A percentile compares a stretch with the other conserved stretches of the same genome.
Conservation (phyloP, 768 basidiomycete genomes). For the Lentinus brumalis region DNA sequence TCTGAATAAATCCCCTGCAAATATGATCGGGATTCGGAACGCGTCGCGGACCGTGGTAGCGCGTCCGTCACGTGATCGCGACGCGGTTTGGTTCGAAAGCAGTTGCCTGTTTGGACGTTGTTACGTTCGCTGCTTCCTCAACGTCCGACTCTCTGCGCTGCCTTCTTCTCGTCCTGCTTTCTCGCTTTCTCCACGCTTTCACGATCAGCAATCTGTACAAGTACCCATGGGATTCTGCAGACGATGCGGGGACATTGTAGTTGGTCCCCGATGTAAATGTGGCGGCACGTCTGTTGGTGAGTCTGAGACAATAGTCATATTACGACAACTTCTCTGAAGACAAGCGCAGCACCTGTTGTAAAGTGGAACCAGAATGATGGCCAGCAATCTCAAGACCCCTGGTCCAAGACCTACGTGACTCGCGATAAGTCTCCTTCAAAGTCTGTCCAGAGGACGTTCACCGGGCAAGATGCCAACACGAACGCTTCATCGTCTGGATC, state of each 20-base stretch:
- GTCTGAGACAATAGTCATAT: slow-evolving; percentile 32
- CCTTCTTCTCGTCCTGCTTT: slow-evolving; percentile 1
- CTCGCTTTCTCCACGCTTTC: slow-evolving; percentile 10
- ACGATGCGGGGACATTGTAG: slow-evolving; percentile 82
- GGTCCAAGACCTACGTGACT: slow-evolving; percentile 79
- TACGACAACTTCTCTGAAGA: not conserved
- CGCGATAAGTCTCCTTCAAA: slow-evolving; percentile 50
- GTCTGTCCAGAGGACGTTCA: slow-evolving; percentile 21
- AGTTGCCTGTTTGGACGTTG: slow-evolving; percentile 14
- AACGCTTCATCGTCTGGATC: slow-evolving; percentile 25
- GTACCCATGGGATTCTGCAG: slow-evolving; percentile 80
- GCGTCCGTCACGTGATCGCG: slow-evolving; percentile 25
- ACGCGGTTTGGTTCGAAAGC: slow-evolving; percentile 12
- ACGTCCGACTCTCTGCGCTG: not conserved
- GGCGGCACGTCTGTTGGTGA: slow-evolving; percentile 79
- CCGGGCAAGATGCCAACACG: slow-evolving; percentile 3
- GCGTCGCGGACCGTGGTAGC: not conserved
- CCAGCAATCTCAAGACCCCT: slow-evolving; percentile 59
- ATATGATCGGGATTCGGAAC: too few species aligned
- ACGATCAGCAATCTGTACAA: slow-evolving; percentile 4
- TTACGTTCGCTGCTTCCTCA: slow-evolving; percentile 9
- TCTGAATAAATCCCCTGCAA: too few species aligned
- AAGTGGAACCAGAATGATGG: slow-evolving; percentile 57
- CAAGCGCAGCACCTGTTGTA: slow-evolving; percentile 60
- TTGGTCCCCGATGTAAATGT: slow-evolving; percentile 72